Evolutionary conservation across 75 land plant species (phyloP).

Genomic region (Pinus taeda): DNA sequence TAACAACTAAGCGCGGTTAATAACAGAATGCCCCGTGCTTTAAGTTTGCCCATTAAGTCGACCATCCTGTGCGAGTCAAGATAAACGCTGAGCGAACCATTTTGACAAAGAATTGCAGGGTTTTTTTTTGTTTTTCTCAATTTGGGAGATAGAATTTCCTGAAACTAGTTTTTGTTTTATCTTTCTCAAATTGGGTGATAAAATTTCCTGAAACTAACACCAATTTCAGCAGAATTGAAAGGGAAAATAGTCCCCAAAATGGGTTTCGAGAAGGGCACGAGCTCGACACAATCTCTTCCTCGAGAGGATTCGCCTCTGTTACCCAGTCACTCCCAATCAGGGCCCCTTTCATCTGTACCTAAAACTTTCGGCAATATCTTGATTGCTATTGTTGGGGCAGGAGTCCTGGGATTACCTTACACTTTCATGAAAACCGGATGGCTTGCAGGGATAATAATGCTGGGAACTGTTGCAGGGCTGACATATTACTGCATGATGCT

Average conservation of each 20-base stretch:
- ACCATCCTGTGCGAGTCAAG: no score
- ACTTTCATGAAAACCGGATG: slow-evolving; percentile 85
- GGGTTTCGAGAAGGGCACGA: slow-evolving; percentile 6
- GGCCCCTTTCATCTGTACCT: slow-evolving; percentile 54
- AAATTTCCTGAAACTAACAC: no score
- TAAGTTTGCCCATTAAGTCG: no score
- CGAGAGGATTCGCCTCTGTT: slow-evolving; percentile 42
- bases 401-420: slow-evolving; percentile 97
- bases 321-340: not conserved
- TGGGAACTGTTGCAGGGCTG: slow-evolving; percentile 39
- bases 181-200: no score
- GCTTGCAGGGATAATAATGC: slow-evolving; percentile 43
- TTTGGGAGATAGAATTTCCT: no score
- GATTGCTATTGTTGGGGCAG: slow-evolving; percentile 90
- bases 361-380: slow-evolving; percentile 90
- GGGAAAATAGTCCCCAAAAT: not conserved
- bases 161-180: no score
- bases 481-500: slow-evolving; percentile 93
- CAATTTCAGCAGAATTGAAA: no score
- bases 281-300: not conserved
- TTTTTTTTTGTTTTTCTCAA: no score
- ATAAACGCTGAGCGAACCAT: no score
- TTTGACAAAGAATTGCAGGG: no score
- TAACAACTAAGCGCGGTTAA: no score
- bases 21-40: no score